phyloP scores from a whole-genome alignment of 2,329 filamentous ascomycete genomes.

The Ophiostoma fasciatum region DNA sequence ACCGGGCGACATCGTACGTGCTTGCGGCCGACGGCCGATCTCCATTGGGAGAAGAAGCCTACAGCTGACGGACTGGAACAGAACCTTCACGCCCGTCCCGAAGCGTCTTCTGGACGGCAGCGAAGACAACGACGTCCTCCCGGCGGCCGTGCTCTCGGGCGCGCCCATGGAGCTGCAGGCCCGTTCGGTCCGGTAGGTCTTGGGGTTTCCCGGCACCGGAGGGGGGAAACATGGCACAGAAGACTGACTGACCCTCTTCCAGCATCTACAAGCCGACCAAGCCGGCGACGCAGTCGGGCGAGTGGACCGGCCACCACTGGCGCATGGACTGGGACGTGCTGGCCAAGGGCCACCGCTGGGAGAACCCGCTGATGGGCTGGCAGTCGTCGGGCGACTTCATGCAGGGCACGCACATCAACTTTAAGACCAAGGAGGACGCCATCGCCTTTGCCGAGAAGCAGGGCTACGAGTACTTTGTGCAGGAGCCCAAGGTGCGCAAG shows the following conservation, averaged over 20 bases:
- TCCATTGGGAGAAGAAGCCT: neutral
- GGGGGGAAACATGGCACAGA: too few species aligned
- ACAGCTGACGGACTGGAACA: constrained; percentile 22
- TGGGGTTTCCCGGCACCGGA: too few species aligned
- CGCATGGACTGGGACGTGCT: constrained; percentile 98
- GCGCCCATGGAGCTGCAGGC: constrained; percentile 90
- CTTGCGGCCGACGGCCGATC: neutral
- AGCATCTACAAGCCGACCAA: constrained; percentile 90
- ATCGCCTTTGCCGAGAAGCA: constrained; percentile 96
- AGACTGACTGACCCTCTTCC: too few species aligned
- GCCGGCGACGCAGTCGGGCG: constrained; percentile 89
- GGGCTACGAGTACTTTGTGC: constrained; percentile 97
- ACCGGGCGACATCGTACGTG: constrained; percentile 81
- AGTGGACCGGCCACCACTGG: constrained; percentile 75
- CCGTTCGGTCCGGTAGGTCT: constrained; percentile 71
- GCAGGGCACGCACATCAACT: constrained; percentile 84
- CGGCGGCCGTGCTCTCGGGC: constrained; percentile 78
- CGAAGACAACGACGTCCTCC: constrained; percentile 58
- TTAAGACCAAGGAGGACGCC: constrained; percentile 87
- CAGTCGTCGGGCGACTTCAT: constrained; percentile 89
- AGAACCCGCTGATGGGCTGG: constrained; percentile 98
- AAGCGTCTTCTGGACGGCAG: constrained; percentile 83
- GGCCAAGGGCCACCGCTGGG: constrained; percentile 87
- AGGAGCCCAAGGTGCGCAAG: constrained; percentile 83
- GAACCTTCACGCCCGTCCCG: constrained; percentile 81